Evolutionary conservation across 106 monocot genomes (phyloP), one percentile per base, ranked within the genome.

Genomic region (Dendrobium officinale): DNA sequence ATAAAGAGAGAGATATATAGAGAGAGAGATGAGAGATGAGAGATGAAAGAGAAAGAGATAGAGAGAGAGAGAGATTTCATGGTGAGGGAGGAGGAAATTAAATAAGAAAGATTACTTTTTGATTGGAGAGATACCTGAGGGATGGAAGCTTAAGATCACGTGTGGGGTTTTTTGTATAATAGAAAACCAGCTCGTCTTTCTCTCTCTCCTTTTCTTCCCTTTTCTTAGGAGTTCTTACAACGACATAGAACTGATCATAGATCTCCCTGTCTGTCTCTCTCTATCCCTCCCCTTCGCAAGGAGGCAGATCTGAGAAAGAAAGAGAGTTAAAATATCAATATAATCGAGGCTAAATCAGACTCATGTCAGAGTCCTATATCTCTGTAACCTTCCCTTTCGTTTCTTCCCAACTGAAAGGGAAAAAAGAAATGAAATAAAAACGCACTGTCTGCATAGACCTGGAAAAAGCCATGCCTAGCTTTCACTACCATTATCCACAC

Each of bases 401-500:
- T 78, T 47, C 76, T 70, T 47, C 75, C 72, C 80, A 80, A 66
- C 51, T 42, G 80, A 86, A 81, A 88, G 79, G 80, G 84, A 81
- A 79, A 87, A 83, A 76, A 84, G 73, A 22, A 73, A 84, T 48
- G 56, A 75, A 73, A 44, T 55, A 31, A 81, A 73, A 79, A 20
- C 73, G 73, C 41, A 9, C 44, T 42, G 77, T 47, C 75, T 58
- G 56, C 20, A 29, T 29, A 77, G 48, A 83, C 33, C 64, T 77
- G 68, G 55, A 75, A 67, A 75, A 75, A 83, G 77, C 70, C 85
- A 85, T 82, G 59, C 82, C 87, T 79, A 80, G 80, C 85, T 83
- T 83, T 85, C 88, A 83, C 82, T 82, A 77, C 85, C 67, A 79
- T 85, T 85, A 83, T 85, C 88, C 82, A 82, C 85, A 79, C 83